A percentile compares a stretch with the other conserved stretches of the same genome.
Conservation (phyloP, 2,329 filamentous ascomycete species). For the Diaporthe citrichinensis region DNA sequence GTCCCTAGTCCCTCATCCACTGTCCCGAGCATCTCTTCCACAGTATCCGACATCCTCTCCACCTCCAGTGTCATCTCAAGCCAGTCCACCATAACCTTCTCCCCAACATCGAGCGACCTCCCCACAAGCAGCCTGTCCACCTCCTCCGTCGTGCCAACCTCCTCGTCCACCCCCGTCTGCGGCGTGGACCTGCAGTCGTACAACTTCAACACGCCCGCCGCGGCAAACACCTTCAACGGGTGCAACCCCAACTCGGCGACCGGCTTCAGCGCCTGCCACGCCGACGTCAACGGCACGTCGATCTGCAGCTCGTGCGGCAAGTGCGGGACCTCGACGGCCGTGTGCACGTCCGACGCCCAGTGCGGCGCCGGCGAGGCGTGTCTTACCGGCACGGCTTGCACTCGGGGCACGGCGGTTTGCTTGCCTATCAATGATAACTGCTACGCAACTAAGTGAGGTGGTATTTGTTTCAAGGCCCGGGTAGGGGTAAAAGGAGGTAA, state of each 20-base stretch:
- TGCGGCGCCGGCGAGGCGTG: constrained; percentile 29
- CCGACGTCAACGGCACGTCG: neutral
- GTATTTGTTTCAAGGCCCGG: too few relatives aligned
- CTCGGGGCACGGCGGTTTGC: neutral
- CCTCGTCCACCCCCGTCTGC: neutral
- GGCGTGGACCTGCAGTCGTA: constrained; percentile 20
- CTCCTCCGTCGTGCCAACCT: neutral
- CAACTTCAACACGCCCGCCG: neutral
- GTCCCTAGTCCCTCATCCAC: neutral
- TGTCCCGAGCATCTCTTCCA: neutral
- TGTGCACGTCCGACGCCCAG: constrained; percentile 27
- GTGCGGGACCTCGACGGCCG: constrained; percentile 27
- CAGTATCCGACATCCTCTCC: neutral
- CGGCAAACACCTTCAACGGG: constrained; percentile 31
- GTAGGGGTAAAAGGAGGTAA: neutral
- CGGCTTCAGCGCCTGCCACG: constrained; percentile 31
- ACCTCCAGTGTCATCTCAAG: neutral
- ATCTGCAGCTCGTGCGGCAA: constrained; percentile 35
- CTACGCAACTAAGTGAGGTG: constrained; percentile 2
- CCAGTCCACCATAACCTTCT: neutral
- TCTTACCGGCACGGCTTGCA: constrained; percentile 8
- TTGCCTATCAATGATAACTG: constrained; percentile 34
- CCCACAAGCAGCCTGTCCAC: neutral
- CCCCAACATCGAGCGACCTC: neutral
- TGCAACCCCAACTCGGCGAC: constrained; percentile 32